These are phyloP conservation scores for Drechslera avenae DNA, from an alignment of 2,329 filamentous ascomycete species.

Conservation along the genomic window DNA sequence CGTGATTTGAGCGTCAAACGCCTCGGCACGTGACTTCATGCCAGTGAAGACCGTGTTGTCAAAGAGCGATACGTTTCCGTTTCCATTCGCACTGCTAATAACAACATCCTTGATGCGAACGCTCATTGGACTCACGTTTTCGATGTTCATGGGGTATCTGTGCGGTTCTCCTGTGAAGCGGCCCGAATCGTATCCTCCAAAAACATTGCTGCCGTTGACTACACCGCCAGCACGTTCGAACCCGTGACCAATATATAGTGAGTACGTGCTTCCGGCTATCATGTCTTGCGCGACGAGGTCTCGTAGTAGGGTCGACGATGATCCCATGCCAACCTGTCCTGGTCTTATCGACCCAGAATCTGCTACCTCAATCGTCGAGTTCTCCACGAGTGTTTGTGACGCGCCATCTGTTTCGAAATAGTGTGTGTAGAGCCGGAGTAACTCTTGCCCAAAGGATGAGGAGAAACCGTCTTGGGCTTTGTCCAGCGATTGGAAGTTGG, in stretches of 20 bases:
- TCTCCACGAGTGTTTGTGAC: slow-evolving; percentile 41
- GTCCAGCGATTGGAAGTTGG: slow-evolving; percentile 36
- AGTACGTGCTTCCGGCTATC: slow-evolving; percentile 50
- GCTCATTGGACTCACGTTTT: slow-evolving; percentile 43
- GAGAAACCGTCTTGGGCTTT: slow-evolving; percentile 24
- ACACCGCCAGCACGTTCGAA: slow-evolving; percentile 49
- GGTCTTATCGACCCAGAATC: slow-evolving; percentile 39
- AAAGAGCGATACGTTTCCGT: slow-evolving; percentile 45
- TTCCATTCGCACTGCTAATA: slow-evolving; percentile 38
- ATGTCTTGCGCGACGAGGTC: slow-evolving; percentile 42
- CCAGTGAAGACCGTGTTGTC: slow-evolving; percentile 37
- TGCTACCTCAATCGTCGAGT: slow-evolving; percentile 45
- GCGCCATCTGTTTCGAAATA: slow-evolving; percentile 49
- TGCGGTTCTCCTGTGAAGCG: slow-evolving; percentile 47
- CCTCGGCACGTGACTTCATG: slow-evolving; percentile 35
- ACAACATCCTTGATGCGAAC: slow-evolving; percentile 50
- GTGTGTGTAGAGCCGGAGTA: slow-evolving; percentile 48
- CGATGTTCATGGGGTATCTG: slow-evolving; percentile 40
- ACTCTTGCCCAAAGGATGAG: slow-evolving; percentile 43
- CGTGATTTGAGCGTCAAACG: slow-evolving; percentile 51
- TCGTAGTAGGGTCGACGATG: slow-evolving; percentile 48
- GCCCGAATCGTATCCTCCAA: slow-evolving; percentile 54
- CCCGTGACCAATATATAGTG: slow-evolving; percentile 51
- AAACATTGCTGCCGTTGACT: slow-evolving; percentile 51
- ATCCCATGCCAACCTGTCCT: slow-evolving; percentile 50